Base-by-base conservation (phyloP, 306 rosid species). In the Pyrus communis region DNA sequence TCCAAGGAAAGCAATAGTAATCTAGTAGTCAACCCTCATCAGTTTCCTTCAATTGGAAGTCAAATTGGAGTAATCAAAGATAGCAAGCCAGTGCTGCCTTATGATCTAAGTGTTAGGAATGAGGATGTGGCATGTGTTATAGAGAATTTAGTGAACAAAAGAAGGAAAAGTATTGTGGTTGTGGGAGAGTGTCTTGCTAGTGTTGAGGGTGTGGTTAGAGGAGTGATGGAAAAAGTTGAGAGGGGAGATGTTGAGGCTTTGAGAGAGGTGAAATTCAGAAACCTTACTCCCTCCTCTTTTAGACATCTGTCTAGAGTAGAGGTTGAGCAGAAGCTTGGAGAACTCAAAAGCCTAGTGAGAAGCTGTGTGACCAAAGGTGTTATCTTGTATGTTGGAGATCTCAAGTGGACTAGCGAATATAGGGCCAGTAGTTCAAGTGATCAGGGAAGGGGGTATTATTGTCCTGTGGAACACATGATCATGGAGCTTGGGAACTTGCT, bases 311-410 rank as follows among this genome's bases (percentile, higher is more conserved):
- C 98, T 49, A 91, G 92, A 74, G 80, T 61, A 5, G 91, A 92
- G 45, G 93, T 96, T 43, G 98, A 92, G 54, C 83, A 88, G 45
- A 91, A 88, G 74, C 75, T 92, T 46, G 89, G 85, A 66, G 98
- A 96, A 78, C 80, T 96, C 1, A 88, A 76, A 67, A 80, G 42
- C 66, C 69, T 80, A 35, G 83, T 69, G 70, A 88, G 75, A 43
- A 79, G 75, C 23, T 68, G 75, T 72, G 43, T 73, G 60, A 73
- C 79, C 13, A 92, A 88, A 87, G 97, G 97, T 77, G 82, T 84
- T 42, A 80, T 96, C 71, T 89, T 96, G 85, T 91, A 89, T 70
- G 52, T 96, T 62, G 99, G 98, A 65, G 99, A 96, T 85, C 96
- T 96, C 42, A 87, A 88, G 75, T 96, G 92, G 92, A 73, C 85